A percentile compares a stretch with the other conserved stretches of the same genome.
Evolutionary conservation across 1,284 basidiomycete genomes (phyloP).

Genomic region (Pholiota adiposa): DNA sequence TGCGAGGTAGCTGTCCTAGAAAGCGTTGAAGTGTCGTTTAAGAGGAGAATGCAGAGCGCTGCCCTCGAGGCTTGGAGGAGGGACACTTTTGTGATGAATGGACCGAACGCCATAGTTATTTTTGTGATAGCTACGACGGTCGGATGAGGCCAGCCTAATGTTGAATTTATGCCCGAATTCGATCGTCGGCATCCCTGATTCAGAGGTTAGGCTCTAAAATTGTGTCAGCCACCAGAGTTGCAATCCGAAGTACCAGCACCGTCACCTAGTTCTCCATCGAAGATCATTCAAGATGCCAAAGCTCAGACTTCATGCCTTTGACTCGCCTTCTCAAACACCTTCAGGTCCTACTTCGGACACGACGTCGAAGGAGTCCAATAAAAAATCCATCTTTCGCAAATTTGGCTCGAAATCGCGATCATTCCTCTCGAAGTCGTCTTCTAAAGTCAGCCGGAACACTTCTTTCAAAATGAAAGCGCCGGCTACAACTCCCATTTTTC

Average conservation of each 20-base stretch:
- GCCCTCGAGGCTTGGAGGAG: neutral
- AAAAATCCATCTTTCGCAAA: neutral
- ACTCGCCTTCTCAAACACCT: neutral
- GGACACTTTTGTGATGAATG: neutral
- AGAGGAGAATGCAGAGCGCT: neutral
- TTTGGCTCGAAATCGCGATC: neutral
- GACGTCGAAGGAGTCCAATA: neutral
- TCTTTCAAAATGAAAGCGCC: neutral
- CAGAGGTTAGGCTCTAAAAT: neutral
- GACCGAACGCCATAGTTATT: neutral
- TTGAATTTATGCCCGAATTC: too few species aligned
- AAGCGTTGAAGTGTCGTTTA: conserved; percentile 4
- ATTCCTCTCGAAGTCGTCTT: neutral
- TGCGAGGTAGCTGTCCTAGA: neutral
- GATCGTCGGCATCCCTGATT: neutral
- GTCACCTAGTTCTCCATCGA: neutral
- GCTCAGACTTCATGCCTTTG: neutral
- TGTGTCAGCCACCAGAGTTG: neutral
- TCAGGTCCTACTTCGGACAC: neutral
- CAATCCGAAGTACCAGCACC: neutral
- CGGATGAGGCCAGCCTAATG: neutral
- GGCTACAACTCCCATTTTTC: neutral
- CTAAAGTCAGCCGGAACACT: neutral
- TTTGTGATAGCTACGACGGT: neutral
- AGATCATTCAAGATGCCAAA: neutral